phyloP scores from a whole-genome alignment of 2,329 filamentous ascomycete species.

The Aureobasidium sp. region DNA sequence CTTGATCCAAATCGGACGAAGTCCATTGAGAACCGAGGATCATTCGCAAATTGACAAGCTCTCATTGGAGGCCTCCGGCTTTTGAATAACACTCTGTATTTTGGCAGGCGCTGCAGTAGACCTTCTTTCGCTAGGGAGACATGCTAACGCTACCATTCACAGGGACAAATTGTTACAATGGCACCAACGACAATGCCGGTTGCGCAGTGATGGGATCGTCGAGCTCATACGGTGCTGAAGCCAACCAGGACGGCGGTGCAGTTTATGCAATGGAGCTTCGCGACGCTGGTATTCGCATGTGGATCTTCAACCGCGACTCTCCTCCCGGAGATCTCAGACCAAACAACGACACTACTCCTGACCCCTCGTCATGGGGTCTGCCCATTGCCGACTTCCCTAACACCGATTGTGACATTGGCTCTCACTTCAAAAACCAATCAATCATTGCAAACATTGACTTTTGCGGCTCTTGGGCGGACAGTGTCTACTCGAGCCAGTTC shows the following conservation, averaged over 20 bases:
- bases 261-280: conserved; percentile 54
- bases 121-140: no score
- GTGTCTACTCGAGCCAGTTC: conserved; percentile 27
- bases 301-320: conserved; percentile 28
- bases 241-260: conserved; percentile 37
- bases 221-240: conserved; percentile 25
- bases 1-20: no score
- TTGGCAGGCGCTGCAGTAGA: no score
- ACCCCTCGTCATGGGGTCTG: conserved; percentile 55
- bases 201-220: conserved; percentile 53
- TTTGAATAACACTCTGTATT: no score
- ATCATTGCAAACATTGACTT: conserved; percentile 60
- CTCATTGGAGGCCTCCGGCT: no score
- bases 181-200: conserved; percentile 28
- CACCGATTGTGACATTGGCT: conserved; percentile 51
- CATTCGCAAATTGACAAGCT: no score
- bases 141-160: no score
- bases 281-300: conserved; percentile 48
- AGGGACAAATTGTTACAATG: conserved; percentile 26
- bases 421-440: conserved; percentile 56
- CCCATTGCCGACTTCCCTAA: conserved; percentile 55
- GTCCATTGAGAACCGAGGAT: no score
- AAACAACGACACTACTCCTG: conserved; percentile 37
- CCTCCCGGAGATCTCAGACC: conserved; percentile 35
- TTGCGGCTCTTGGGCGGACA: conserved; percentile 47